Evolutionary conservation across 495 filamentous ascomycete genomes (phyloP), one percentile per base, ranked within the genome.

Genomic region (Podospora sp.): DNA sequence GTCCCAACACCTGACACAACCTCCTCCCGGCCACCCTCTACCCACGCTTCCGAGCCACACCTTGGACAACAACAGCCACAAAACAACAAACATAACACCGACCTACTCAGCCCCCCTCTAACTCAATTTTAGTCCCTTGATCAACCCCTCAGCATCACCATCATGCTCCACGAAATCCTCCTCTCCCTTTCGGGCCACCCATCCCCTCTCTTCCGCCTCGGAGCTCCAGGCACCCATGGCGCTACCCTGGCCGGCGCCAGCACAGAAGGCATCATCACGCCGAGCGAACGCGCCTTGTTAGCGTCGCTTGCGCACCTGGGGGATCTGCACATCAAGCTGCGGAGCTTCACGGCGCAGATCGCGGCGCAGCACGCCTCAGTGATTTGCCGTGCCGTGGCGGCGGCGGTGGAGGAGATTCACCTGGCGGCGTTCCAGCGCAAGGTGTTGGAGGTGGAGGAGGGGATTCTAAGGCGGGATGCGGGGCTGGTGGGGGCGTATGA

Each of bases 81-180:
- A 33, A 33, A 33, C 29, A 33, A 33, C 29, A 33, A 8, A 33
- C 3, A 33, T 8, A 33, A 8, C 29, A 8, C 29, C 29, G 4
- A 33, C 3, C 29, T 33, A 33, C 8, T 33, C 8, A 33, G 8
- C 29, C 29, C 29, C 29, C 8, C 29, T 33, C 29, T 59, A 24
- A 59, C 18, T 16, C 56, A 12, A 2, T 33, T 46, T n/a, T 55
- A 26, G 52, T 4, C 59, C 36, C 59, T n/a, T 40, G 29, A 7
- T 46, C 49, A 53, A 22, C 36, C n/a, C 61, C 51, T 60, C 40
- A 16, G 51, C 60, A 36, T 26, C 64, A 40, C 33, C 70, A 84
- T 76, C 78, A 98, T 98, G 94, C 90, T 98, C 74, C 94, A 98
- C 83, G 95, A 99, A 81, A 89, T 99, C 79, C 86, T 99, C 71